Evolutionary conservation across 345 rosid genomes (phyloP).

Genomic region (Fremontodendron californicum): DNA sequence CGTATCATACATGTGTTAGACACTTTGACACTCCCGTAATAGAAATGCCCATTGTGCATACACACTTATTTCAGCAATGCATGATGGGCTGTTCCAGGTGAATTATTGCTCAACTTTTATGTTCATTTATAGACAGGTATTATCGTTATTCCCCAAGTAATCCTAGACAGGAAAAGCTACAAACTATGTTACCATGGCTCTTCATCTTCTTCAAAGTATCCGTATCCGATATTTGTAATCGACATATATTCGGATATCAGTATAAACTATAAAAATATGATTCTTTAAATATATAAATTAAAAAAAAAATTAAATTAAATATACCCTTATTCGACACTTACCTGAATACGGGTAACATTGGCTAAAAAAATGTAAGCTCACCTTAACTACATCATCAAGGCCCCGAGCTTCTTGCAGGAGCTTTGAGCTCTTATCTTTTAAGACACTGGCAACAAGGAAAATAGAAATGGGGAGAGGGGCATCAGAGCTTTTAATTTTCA

Average conservation of each 20-base stretch:
- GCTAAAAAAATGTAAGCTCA: slow-evolving; percentile 14
- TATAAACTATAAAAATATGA: not conserved
- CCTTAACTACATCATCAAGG: slow-evolving; percentile 94
- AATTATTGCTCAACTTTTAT: not conserved
- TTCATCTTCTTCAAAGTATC: no score
- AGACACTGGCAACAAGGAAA: slow-evolving; percentile 95
- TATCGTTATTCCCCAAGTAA: not conserved
- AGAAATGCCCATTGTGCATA: no score
- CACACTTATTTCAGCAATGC: not conserved
- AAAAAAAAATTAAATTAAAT: no score
- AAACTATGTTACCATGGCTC: no score
- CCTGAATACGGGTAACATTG: no score
- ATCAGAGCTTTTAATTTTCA: slow-evolving; percentile 50
- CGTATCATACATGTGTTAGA: no score
- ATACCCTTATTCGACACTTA: no score
- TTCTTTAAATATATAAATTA: not conserved
- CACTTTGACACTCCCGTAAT: no score
- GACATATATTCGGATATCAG: no score
- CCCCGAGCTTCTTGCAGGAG: slow-evolving; percentile 86
- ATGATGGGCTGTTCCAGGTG: not conserved
- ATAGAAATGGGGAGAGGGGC: slow-evolving; percentile 88
- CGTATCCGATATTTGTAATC: no score
- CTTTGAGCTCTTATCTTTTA: slow-evolving; percentile 89
- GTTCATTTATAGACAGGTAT: not conserved
- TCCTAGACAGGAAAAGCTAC: not conserved